Conservation (phyloP, 768 basidiomycete species). For the Pholiota molesta region DNA sequence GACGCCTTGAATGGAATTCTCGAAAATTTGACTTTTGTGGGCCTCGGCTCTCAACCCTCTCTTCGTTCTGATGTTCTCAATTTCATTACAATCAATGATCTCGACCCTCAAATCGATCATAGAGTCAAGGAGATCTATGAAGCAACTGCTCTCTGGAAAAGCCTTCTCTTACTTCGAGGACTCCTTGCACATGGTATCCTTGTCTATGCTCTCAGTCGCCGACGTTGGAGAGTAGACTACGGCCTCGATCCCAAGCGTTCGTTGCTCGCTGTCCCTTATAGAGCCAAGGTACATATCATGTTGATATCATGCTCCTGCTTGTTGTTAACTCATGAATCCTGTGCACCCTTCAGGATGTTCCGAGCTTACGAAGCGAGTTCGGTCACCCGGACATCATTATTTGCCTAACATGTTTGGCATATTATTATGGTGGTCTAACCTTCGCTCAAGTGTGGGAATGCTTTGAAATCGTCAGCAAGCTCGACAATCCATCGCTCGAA, state of each 20-base stretch:
- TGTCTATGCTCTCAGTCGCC: slow-evolving; percentile 35
- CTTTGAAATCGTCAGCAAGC: slow-evolving; percentile 40
- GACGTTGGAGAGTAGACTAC: slow-evolving; percentile 56
- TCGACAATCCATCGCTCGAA: slow-evolving; percentile 42
- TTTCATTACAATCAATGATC: slow-evolving; percentile 11
- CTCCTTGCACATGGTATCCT: slow-evolving; percentile 46
- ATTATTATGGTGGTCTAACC: slow-evolving; percentile 51
- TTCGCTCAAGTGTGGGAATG: slow-evolving; percentile 37
- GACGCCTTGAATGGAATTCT: slow-evolving; percentile 13
- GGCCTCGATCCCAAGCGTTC: slow-evolving; percentile 46
- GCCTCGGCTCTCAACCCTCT: slow-evolving; percentile 5
- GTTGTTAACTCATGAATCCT: background rate
- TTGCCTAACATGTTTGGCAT: slow-evolving; percentile 47
- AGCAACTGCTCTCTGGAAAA: slow-evolving; percentile 31
- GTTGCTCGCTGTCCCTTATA: slow-evolving; percentile 53
- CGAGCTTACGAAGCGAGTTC: slow-evolving; percentile 49
- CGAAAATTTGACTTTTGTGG: slow-evolving; percentile 13
- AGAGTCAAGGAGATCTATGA: slow-evolving; percentile 19
- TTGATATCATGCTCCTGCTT: background rate
- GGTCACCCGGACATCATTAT: slow-evolving; percentile 55
- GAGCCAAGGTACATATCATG: slow-evolving; percentile 34
- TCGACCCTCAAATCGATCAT: background rate
- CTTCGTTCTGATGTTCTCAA: slow-evolving; percentile 9
- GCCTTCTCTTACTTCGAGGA: slow-evolving; percentile 47
- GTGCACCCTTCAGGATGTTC: slow-evolving; percentile 38